Conservation (phyloP, 257 asterid species). For the Solanum sejunctum region DNA sequence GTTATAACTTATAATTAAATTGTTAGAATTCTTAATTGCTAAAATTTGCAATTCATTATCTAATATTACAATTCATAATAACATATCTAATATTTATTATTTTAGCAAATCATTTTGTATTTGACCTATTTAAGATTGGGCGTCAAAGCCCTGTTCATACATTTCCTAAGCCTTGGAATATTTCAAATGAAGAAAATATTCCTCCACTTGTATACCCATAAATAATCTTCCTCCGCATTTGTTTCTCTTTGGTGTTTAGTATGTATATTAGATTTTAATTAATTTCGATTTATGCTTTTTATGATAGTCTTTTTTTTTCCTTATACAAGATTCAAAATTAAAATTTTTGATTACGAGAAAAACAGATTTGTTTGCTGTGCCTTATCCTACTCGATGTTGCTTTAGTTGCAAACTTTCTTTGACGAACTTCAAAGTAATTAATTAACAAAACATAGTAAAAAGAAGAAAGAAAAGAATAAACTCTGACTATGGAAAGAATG, state of each 20-base stretch:
- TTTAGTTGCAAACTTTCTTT: background rate
- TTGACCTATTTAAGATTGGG: background rate
- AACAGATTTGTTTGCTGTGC: fast-evolving
- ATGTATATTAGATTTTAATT: background rate
- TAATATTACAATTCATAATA: too few relatives aligned
- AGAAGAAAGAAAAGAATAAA: background rate
- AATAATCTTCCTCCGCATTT: too few relatives aligned
- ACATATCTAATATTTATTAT: too few relatives aligned
- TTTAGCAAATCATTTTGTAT: background rate
- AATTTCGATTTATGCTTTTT: fast-evolving
- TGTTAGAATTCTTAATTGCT: too few relatives aligned
- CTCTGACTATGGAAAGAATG: background rate
- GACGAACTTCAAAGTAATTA: background rate
- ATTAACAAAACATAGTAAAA: background rate
- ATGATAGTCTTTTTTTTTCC: too few relatives aligned
- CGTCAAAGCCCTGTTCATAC: background rate
- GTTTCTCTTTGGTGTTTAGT: too few relatives aligned
- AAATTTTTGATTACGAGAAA: background rate
- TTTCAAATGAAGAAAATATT: background rate
- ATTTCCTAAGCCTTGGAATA: background rate
- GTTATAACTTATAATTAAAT: too few relatives aligned
- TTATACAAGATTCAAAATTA: fast-evolving
- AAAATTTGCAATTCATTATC: too few relatives aligned
- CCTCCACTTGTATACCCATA: background rate
- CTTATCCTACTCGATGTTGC: background rate